Evolutionary conservation across 2,329 filamentous ascomycete species (phyloP).

Genomic region (Ceratocystis cubensis): DNA sequence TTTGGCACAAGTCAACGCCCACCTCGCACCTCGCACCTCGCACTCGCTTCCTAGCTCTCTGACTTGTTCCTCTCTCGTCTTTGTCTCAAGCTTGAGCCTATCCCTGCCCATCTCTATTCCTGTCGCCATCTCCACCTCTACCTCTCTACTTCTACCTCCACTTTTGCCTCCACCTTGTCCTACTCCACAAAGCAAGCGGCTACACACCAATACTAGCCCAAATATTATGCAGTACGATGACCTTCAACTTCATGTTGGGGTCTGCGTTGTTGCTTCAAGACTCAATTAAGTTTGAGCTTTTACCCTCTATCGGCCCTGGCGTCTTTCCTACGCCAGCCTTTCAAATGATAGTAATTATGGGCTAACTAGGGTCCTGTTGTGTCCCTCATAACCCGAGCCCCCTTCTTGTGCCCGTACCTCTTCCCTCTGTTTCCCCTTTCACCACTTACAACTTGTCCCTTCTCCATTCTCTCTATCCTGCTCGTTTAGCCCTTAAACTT

Average conservation of each 20-base stretch:
- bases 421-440: neutral
- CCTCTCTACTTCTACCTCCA: neutral
- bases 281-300: neutral
- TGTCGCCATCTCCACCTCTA: neutral
- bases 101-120: neutral
- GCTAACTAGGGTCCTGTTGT: neutral
- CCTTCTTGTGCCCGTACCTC: neutral
- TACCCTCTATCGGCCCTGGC: neutral
- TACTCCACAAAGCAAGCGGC: too few relatives aligned
- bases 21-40: neutral
- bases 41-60: conserved; percentile 19
- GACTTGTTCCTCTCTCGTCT: neutral
- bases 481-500: conserved; percentile 54
- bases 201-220: too few relatives aligned
- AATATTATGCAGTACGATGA: too few relatives aligned
- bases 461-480: neutral
- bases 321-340: neutral
- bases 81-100: neutral
- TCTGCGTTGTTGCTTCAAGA: neutral
- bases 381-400: neutral
- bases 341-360: neutral
- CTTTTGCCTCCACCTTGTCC: too few relatives aligned
- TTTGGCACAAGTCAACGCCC: neutral
- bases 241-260: neutral
- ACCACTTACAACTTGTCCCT: neutral